Percentiles rank a stretch among this genome's conserved stretches.
These are phyloP conservation scores for Colletotrichum salicis DNA, from an alignment of 2,329 filamentous ascomycete species.

Conservation along the genomic window DNA sequence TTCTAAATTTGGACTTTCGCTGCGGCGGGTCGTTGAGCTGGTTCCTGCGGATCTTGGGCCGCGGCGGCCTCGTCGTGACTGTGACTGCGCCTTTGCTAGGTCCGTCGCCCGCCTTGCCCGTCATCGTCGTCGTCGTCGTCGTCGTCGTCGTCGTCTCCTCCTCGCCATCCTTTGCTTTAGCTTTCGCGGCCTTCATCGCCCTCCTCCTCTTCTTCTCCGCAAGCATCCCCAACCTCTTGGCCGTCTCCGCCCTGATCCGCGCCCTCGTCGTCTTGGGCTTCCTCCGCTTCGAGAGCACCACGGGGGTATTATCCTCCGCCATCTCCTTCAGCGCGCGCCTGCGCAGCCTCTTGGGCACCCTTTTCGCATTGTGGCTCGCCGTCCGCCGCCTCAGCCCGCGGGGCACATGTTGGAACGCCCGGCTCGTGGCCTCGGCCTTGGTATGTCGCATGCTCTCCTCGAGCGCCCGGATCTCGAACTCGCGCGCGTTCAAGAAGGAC, in stretches of 20 bases:
- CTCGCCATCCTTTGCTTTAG: constrained; percentile 46
- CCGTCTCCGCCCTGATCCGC: constrained; percentile 78
- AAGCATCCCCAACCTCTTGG: constrained; percentile 74
- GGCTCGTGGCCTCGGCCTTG: constrained; percentile 68
- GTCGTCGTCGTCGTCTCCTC: constrained; percentile 38
- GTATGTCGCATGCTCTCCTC: constrained; percentile 84
- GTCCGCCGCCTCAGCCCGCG: constrained; percentile 85
- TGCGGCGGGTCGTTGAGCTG: constrained; percentile 69
- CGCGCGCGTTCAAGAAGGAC: constrained; percentile 83
- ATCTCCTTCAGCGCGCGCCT: constrained; percentile 78
- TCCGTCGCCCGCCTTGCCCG: constrained; percentile 9
- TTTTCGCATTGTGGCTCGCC: constrained; percentile 94
- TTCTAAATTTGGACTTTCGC: constrained; percentile 77
- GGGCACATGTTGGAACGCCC: constrained; percentile 93
- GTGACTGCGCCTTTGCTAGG: constrained; percentile 41
- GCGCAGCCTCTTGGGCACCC: constrained; percentile 82
- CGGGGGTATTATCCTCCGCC: constrained; percentile 90
- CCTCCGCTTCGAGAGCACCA: constrained; percentile 72
- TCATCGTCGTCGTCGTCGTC: constrained; percentile 36
- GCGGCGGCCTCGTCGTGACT: constrained; percentile 54
- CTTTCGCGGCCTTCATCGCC: constrained; percentile 48
- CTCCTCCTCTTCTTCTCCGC: constrained; percentile 64
- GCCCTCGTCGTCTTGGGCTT: constrained; percentile 68
- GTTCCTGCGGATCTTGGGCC: constrained; percentile 77
- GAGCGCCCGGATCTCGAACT: constrained; percentile 89